Conservation (phyloP, 352 stramenopile genomes). For the Globisporangium irregulare region DNA sequence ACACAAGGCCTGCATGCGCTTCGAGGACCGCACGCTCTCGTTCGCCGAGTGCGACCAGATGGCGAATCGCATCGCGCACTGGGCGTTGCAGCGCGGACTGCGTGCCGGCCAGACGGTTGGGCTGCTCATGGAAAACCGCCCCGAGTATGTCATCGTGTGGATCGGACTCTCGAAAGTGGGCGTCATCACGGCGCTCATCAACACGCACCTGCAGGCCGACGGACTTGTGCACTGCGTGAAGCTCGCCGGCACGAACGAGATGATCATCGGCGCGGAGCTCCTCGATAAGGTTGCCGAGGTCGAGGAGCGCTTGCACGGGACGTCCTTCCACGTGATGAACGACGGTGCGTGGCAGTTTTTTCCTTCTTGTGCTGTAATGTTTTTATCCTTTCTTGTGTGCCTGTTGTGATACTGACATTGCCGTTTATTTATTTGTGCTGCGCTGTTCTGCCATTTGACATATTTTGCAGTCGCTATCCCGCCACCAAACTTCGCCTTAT, state of each 20-base stretch:
- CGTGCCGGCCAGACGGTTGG: conserved; percentile 62
- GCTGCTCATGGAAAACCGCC: conserved; percentile 85
- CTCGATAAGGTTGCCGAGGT: conserved; percentile 41
- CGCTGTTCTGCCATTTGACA: neutral
- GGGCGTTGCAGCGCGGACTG: conserved; percentile 52
- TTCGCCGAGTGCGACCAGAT: conserved; percentile 63
- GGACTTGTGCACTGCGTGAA: conserved; percentile 74
- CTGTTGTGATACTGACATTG: neutral
- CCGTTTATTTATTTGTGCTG: neutral
- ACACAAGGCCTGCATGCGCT: conserved; percentile 61
- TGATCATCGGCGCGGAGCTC: conserved; percentile 73
- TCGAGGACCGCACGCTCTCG: conserved; percentile 42
- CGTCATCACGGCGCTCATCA: conserved; percentile 83
- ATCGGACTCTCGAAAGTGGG: conserved; percentile 82
- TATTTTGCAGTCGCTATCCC: conserved; percentile 20
- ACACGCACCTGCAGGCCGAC: conserved; percentile 68
- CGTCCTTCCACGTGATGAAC: conserved; percentile 51
- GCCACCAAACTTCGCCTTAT: conserved; percentile 5
- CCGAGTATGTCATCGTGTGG: conserved; percentile 82
- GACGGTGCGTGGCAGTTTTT: conserved; percentile 27
- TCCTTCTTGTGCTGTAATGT: neutral
- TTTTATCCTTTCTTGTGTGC: neutral
- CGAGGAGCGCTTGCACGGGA: conserved; percentile 28
- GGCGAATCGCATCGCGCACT: conserved; percentile 75
- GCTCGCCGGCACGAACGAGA: conserved; percentile 51